Percentiles rank a stretch among this genome's conserved stretches.
Evolutionary conservation across 2,329 filamentous ascomycete species (phyloP).

Genomic region (Talaromyces rugulosus): DNA sequence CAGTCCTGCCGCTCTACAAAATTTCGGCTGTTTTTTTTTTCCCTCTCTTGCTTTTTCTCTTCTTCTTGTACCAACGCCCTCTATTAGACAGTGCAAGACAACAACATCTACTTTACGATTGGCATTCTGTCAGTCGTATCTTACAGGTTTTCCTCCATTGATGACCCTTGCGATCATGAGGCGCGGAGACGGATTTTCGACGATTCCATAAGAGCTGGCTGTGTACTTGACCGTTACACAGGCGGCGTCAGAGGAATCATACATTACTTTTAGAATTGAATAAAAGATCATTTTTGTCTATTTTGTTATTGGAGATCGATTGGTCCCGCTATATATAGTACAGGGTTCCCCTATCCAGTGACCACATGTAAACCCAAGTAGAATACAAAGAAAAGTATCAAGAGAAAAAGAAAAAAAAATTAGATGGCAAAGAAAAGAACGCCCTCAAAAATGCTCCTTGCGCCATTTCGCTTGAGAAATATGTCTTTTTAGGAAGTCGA

Average conservation of each 20-base stretch:
- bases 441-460: conserved; percentile 31
- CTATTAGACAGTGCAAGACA: conserved; percentile 84
- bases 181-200: conserved; percentile 47
- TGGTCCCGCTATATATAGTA: conserved; percentile 9
- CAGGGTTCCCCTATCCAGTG: conserved; percentile 8
- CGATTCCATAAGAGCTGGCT: conserved; percentile 71
- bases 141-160: conserved; percentile 55
- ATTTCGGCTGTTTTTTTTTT: conserved; percentile 9
- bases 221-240: conserved; percentile 61
- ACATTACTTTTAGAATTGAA: conserved; percentile 48
- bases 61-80: conserved; percentile 55
- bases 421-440: conserved; percentile 22
- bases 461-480: conserved; percentile 1
- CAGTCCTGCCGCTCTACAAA: conserved; percentile 17
- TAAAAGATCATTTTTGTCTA: conserved; percentile 10
- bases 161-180: conserved; percentile 60
- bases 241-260: conserved; percentile 80
- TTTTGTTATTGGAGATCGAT: conserved; percentile 13
- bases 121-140: conserved; percentile 64
- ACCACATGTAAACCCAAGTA: conserved; percentile 9
- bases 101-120: conserved; percentile 52
- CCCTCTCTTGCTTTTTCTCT: conserved; percentile 21
- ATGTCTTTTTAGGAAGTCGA: neutral
- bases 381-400: conserved; percentile 9
- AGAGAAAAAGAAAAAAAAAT: conserved; percentile 5